These are phyloP conservation scores for sorghum (Sorghum bicolor) DNA, from an alignment of 176 grass and related monocot species.

Conservation along the genomic window Sorghum_bicolor_NCBIv3 NC_012878.2:53139001-53139500, in stretches of 20 bases:
- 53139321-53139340: neutral
- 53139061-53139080: neutral
- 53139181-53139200: neutral
- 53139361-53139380: neutral
- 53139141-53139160: neutral
- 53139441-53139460: neutral
- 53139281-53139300: constrained; percentile 13
- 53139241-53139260: constrained; percentile 45
- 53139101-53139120: neutral
- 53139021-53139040: no score
- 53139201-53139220: neutral
- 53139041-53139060: no score
- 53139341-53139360: neutral
- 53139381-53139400: neutral
- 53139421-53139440: neutral
- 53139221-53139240: constrained; percentile 20
- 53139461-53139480: neutral
- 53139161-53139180: constrained; percentile 27
- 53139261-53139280: neutral
- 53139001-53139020: no score
- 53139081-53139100: constrained; percentile 17
- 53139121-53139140: neutral
- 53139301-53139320: constrained; percentile 18
- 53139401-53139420: neutral
- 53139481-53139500: neutral